Evolutionary conservation across 1,284 basidiomycete species (phyloP).

Genomic region (Mycosarcoma mackinlayi): DNA sequence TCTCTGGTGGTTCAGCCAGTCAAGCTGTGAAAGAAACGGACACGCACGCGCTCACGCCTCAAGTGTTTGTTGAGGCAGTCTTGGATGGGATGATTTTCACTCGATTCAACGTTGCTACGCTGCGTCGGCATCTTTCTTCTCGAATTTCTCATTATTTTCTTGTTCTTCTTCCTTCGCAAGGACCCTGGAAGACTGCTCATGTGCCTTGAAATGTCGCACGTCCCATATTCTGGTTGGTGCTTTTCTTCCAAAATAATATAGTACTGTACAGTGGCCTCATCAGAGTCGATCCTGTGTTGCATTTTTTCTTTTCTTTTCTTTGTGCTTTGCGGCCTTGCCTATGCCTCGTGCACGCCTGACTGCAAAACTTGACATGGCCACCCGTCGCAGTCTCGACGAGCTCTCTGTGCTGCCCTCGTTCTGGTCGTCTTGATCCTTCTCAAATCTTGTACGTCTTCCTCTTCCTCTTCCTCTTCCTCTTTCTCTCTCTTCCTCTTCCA

Average conservation of each 20-base stretch:
- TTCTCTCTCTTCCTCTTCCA: not conserved
- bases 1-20: too few relatives aligned
- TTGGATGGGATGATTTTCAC: conserved; percentile 29
- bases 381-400: not conserved
- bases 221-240: conserved; percentile 7
- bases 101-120: conserved; percentile 10
- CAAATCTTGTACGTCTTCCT: too few relatives aligned
- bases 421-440: too few relatives aligned
- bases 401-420: conserved; percentile 1
- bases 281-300: not conserved
- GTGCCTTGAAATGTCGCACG: conserved; percentile 21
- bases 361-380: conserved; percentile 9
- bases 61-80: not conserved
- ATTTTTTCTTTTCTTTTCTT: conserved; percentile 3
- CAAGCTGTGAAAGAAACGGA: conserved; percentile 8
- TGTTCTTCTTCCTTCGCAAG: conserved; percentile 4
- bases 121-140: conserved; percentile 2
- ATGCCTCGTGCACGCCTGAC: conserved; percentile 4
- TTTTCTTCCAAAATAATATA: too few relatives aligned
- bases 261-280: too few relatives aligned
- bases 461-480: not conserved
- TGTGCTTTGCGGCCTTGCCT: conserved; percentile 3
- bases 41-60: not conserved
- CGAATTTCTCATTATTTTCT: conserved; percentile 2
- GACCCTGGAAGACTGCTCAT: conserved; percentile 16